These are phyloP conservation scores for Candida fluviatilis DNA, from an alignment of 805 yeast species.

Conservation along the genomic window DNA sequence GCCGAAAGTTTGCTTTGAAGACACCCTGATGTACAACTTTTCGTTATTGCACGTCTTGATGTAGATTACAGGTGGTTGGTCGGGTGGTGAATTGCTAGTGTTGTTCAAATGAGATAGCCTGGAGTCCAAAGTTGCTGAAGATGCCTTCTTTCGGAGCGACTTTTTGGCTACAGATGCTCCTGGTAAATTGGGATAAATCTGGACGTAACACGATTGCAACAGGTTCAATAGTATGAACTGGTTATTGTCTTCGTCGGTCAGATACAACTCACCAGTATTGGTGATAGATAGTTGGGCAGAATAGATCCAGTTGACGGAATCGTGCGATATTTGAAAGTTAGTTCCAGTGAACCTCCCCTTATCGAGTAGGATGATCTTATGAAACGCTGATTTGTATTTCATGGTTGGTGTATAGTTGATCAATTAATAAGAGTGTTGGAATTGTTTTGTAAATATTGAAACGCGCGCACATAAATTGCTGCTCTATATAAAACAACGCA, in stretches of 20 bases:
- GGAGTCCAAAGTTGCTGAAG: background rate
- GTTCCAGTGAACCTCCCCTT: slow-evolving; percentile 32
- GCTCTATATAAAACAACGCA: no score
- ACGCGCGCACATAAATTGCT: no score
- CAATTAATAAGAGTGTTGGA: no score
- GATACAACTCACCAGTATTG: slow-evolving; percentile 30
- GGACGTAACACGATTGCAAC: slow-evolving; percentile 39
- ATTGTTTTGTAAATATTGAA: no score
- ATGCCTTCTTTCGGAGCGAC: background rate
- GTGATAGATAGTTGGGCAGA: slow-evolving; percentile 25
- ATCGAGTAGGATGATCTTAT: slow-evolving; percentile 26
- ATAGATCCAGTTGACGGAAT: slow-evolving; percentile 33
- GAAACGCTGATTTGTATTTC: slow-evolving; percentile 23
- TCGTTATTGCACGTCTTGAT: slow-evolving; percentile 38
- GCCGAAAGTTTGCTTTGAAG: slow-evolving; percentile 36
- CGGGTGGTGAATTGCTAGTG: background rate
- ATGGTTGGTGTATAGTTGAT: slow-evolving; percentile 9
- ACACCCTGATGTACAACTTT: slow-evolving; percentile 33
- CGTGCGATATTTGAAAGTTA: slow-evolving; percentile 33
- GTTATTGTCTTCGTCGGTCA: slow-evolving; percentile 26
- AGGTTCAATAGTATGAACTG: slow-evolving; percentile 27
- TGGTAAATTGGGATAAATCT: slow-evolving; percentile 24
- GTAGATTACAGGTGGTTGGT: slow-evolving; percentile 37
- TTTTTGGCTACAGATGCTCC: background rate
- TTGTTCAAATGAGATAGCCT: background rate